Evolutionary conservation across 441 rosid species (phyloP), one percentile per base, ranked within the genome.

Genomic region (Melastoma candidum): DNA sequence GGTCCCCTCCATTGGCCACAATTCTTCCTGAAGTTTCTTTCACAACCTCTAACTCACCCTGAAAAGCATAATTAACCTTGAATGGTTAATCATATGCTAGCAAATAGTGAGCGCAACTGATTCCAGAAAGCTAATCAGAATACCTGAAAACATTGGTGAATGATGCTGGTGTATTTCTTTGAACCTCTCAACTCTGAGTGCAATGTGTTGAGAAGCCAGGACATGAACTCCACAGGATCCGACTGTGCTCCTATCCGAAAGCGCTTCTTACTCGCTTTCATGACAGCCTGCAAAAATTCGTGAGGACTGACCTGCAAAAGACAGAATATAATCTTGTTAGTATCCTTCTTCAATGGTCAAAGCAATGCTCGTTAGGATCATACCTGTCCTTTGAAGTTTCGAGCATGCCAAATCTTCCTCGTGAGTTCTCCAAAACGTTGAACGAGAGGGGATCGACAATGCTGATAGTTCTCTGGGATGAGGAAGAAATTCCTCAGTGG

Each of bases 301-400:
- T 92, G 98, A 10, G 98, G 98, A 62, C 98, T 92, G 61, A 88
- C 98, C 98, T 92, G 78, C 58, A 65, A 47, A 68, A 5, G 27
- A 29, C 49, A 44, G 41, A 48, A 27, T 50, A n/a, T 36, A 36
- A 12, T n/a, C 26, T 49, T 59, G 52, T 32, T 49, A 32, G 41
- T 4, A 32, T 32, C 41, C 41, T 4, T 8, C 41, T 32, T 32
- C 7, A 8, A 65, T 36, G 56, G 49, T 47, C 48, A 54, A 1
- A 8, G 11, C 3, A 27, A 67, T 13, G 17, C 47, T 24, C 49
- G 44, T 43, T 26, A 61, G 51, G 47, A 49, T n/a, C 76, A 65
- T 44, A 92, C 98, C 89, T 88, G 98, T 68, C 97, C 98, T 78
- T 88, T 88, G 61, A 93, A 93, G 77, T 93, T 93, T 46, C 87